These are phyloP conservation scores for Solanum tacnaense DNA, from an alignment of 257 asterid species.

Conservation along the genomic window DNA sequence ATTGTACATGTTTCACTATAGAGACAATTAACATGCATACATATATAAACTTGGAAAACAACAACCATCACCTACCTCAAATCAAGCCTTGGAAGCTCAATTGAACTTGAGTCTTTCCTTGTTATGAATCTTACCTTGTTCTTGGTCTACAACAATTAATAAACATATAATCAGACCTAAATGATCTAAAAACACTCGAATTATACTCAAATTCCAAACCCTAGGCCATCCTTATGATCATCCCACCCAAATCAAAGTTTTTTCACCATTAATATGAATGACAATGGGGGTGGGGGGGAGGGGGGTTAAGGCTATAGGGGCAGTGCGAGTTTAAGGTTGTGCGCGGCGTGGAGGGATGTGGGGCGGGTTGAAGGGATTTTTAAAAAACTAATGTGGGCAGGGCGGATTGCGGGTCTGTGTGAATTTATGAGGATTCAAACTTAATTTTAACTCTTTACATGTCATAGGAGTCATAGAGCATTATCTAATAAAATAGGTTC, in stretches of 20 bases:
- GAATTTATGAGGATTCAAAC: background rate
- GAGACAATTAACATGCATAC: background rate
- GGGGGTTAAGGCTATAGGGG: background rate
- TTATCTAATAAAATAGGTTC: too few relatives aligned
- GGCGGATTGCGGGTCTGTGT: background rate
- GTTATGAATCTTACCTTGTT: background rate
- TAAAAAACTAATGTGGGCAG: background rate
- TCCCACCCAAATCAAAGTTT: background rate
- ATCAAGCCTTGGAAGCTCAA: background rate
- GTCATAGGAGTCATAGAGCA: background rate
- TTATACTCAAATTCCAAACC: background rate
- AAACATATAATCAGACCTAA: background rate
- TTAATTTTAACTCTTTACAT: too few relatives aligned
- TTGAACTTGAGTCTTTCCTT: background rate
- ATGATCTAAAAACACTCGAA: background rate
- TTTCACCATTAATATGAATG: background rate
- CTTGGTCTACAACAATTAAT: background rate
- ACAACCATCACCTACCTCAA: background rate
- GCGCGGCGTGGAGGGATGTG: background rate
- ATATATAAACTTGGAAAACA: background rate
- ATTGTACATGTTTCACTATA: background rate
- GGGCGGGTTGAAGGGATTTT: background rate
- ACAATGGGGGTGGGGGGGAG: background rate
- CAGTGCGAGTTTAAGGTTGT: background rate
- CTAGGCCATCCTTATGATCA: background rate